phyloP scores from a whole-genome alignment of 257 asterid genomes.

The Ballota nigra region DNA sequence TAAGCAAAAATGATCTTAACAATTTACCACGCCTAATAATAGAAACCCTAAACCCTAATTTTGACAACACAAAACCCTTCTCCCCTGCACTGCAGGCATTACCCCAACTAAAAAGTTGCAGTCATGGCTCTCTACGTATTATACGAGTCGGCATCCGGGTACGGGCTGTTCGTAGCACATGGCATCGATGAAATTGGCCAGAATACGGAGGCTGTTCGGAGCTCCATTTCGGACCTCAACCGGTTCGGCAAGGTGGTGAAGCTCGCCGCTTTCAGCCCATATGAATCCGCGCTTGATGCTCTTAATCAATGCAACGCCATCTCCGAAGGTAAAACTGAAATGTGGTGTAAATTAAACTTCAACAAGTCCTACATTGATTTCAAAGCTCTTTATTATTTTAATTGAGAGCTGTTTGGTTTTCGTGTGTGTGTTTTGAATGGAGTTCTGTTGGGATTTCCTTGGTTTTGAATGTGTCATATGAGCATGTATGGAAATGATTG shows the following conservation, averaged over 20 bases:
- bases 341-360: background rate
- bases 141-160: constrained; percentile 87
- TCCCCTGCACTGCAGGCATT: background rate
- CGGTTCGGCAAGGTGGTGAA: constrained; percentile 83
- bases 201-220: constrained; percentile 78
- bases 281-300: constrained; percentile 86
- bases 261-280: constrained; percentile 73
- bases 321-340: constrained; percentile 63
- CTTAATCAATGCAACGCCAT: constrained; percentile 85
- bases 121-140: constrained; percentile 65
- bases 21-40: background rate
- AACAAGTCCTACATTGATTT: background rate
- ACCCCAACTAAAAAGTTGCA: background rate
- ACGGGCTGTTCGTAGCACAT: constrained; percentile 52
- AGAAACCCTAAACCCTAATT: constrained; percentile 41
- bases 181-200: constrained; percentile 92
- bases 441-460: background rate
- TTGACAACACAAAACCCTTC: background rate
- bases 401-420: background rate
- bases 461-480: background rate
- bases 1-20: no score
- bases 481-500: background rate
- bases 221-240: constrained; percentile 64
- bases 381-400: background rate
- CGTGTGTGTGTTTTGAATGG: background rate